Percentiles rank a stretch among this genome's conserved stretches.
Conservation (phyloP, 768 basidiomycete species). For the Crepidotus variabilis region DNA sequence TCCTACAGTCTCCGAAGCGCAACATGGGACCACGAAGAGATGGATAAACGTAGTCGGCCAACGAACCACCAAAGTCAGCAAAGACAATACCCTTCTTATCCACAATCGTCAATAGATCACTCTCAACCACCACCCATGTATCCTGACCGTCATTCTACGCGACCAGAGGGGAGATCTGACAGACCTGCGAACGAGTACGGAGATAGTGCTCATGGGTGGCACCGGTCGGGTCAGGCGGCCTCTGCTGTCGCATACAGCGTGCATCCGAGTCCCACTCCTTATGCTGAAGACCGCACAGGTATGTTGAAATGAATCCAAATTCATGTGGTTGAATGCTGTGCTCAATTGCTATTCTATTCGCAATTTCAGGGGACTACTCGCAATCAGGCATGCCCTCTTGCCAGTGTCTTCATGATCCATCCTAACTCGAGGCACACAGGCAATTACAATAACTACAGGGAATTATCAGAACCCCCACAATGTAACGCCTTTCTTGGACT, state of each 20-base stretch:
- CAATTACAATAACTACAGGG: constrained; percentile 25
- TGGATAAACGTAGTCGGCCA: constrained; percentile 31
- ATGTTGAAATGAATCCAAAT: not conserved
- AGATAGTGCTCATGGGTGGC: not conserved
- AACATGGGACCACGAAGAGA: constrained; percentile 44
- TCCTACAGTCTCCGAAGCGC: constrained; percentile 61
- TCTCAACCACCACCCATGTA: not conserved
- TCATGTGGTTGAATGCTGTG: not conserved
- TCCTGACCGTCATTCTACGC: not conserved
- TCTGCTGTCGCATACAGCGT: not conserved
- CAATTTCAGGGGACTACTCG: constrained; percentile 1
- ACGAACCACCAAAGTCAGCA: constrained; percentile 14
- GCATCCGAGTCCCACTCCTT: not conserved
- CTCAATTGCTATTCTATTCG: not conserved
- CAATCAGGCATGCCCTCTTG: constrained; percentile 24
- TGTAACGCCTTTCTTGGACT: constrained; percentile 5
- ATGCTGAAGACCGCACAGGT: not conserved
- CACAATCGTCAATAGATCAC: not conserved
- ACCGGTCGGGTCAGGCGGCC: not conserved
- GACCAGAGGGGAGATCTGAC: not conserved
- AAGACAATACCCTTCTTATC: constrained; percentile 8
- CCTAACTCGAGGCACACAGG: constrained; percentile 8
- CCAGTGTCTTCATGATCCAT: constrained; percentile 6
- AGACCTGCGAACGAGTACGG: not conserved
- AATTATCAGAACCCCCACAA: constrained; percentile 20